phyloP scores from a whole-genome alignment of 352 stramenopile species.

The Lagenidium sp. region DNA sequence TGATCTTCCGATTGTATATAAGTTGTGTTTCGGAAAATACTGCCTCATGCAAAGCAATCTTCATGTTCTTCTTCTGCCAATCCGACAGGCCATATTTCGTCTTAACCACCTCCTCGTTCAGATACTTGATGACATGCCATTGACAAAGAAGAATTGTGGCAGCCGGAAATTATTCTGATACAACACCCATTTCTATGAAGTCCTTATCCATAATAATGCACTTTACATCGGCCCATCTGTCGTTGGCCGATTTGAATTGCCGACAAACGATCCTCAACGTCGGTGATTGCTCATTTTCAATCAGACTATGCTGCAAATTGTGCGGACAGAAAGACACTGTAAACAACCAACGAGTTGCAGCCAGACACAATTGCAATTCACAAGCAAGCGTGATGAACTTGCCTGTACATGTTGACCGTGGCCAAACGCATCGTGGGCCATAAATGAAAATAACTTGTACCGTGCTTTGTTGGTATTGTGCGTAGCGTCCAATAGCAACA shows the following conservation, averaged over 20 bases:
- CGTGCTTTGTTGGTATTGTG: constrained; percentile 4
- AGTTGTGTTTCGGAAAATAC: no score
- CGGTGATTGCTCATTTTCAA: constrained; percentile 2
- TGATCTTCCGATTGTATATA: not conserved
- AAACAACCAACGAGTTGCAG: constrained; percentile 1
- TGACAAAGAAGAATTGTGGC: constrained; percentile 8
- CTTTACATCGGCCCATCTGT: not conserved
- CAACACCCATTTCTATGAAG: constrained; percentile 13
- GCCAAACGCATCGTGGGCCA: constrained; percentile 5
- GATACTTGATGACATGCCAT: constrained; percentile 14
- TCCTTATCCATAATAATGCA: constrained; percentile 16
- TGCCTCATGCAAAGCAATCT: not conserved
- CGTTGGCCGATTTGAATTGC: constrained; percentile 11
- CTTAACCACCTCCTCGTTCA: constrained; percentile 2
- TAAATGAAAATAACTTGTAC: constrained; percentile 13
- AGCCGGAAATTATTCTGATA: not conserved
- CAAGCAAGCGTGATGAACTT: no score
- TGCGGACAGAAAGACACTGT: not conserved
- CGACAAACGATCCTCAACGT: constrained; percentile 1
- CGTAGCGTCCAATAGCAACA: constrained; percentile 5
- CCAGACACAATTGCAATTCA: no score
- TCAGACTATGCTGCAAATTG: constrained; percentile 3
- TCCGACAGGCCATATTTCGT: constrained; percentile 1
- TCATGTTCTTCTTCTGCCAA: constrained; percentile 1
- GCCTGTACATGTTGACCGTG: constrained; percentile 10